Evolutionary conservation across 2,329 filamentous ascomycete genomes (phyloP).

Genomic region (Pleoardoris graminearum): DNA sequence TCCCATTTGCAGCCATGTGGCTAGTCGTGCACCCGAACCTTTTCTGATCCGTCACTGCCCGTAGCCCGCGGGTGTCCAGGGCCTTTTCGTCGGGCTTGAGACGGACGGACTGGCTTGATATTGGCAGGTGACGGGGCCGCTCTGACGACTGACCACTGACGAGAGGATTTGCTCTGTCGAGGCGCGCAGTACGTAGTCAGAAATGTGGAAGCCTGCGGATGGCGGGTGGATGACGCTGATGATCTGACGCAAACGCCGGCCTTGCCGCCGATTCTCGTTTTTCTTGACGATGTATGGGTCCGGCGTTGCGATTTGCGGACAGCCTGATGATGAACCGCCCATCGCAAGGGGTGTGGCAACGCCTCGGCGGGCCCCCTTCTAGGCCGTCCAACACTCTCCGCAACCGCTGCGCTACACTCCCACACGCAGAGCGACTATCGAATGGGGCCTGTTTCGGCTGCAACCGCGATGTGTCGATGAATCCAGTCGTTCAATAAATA

Average conservation of each 20-base stretch:
- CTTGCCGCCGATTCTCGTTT: constrained; percentile 13
- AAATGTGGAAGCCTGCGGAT: constrained; percentile 8
- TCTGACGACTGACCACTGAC: neutral
- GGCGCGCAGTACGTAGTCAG: constrained; percentile 8
- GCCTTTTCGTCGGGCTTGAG: constrained; percentile 11
- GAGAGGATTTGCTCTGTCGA: neutral
- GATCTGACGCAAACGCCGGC: constrained; percentile 17
- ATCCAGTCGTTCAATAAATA: no score
- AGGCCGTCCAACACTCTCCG: constrained; percentile 3
- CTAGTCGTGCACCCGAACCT: constrained; percentile 26
- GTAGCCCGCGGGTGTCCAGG: no score
- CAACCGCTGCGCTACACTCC: neutral
- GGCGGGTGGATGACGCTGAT: constrained; percentile 13
- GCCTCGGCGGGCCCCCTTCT: neutral
- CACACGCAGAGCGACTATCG: neutral
- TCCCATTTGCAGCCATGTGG: constrained; percentile 19
- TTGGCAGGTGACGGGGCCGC: constrained; percentile 8
- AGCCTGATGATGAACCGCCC: neutral
- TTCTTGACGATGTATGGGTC: constrained; percentile 1
- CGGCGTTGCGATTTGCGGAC: constrained; percentile 14
- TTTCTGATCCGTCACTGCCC: constrained; percentile 27
- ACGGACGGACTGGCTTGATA: constrained; percentile 13
- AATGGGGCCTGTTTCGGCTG: no score
- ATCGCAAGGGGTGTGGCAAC: neutral
- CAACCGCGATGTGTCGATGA: neutral